These are phyloP conservation scores for Paramecium biaurelia DNA, from an alignment of 73 alveolate genomes.

Conservation along the genomic window DNA sequence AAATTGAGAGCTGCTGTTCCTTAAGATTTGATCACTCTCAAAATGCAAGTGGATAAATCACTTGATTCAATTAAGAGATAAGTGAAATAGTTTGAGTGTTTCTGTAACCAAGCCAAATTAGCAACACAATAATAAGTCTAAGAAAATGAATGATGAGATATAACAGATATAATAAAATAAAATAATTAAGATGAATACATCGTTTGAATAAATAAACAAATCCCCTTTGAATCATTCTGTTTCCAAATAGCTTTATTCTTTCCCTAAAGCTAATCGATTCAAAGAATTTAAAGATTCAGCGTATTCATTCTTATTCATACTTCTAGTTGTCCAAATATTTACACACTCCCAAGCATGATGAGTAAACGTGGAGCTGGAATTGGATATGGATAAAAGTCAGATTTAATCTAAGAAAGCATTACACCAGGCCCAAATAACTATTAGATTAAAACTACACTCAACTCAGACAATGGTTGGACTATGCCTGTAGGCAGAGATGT, in stretches of 20 bases:
- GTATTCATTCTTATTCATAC: not conserved
- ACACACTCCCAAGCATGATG: conserved; percentile 38
- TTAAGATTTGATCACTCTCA: not conserved
- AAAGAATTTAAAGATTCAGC: not conserved
- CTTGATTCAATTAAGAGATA: conserved; percentile 4
- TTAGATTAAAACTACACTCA: conserved; percentile 36
- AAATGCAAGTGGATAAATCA: not conserved
- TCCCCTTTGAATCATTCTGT: conserved; percentile 54
- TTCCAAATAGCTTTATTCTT: conserved; percentile 55
- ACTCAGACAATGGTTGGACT: conserved; percentile 49
- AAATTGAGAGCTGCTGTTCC: not conserved
- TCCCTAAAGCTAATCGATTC: conserved; percentile 56
- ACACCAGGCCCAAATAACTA: conserved; percentile 64
- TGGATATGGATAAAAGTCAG: conserved; percentile 54
- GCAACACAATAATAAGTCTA: not conserved
- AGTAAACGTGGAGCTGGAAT: conserved; percentile 56
- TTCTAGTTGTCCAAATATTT: conserved; percentile 49
- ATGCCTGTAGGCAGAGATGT: conserved; percentile 62
- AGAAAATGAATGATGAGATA: not conserved
- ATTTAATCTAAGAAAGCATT: conserved; percentile 23
- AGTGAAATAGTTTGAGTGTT: conserved; percentile 38
- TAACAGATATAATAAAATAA: not conserved
- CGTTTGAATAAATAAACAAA: conserved; percentile 20
- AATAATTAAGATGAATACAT: not conserved
- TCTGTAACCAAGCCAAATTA: not conserved